Evolutionary conservation across 768 basidiomycete species (phyloP).

Genomic region (Naganishia vishniacii): DNA sequence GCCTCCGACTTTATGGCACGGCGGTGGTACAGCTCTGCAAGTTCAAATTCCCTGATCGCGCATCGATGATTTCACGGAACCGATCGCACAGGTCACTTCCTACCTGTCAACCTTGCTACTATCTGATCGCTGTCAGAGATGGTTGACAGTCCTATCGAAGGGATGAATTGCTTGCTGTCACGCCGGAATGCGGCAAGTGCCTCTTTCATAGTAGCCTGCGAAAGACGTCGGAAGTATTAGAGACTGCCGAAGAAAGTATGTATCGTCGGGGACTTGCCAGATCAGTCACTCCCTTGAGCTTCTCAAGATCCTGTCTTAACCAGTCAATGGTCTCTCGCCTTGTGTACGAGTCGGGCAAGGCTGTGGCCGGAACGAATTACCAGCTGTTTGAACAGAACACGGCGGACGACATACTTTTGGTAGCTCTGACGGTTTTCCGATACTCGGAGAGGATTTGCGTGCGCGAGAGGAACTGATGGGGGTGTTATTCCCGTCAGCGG

Average conservation of each 20-base stretch:
- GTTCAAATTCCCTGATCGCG: too few species aligned
- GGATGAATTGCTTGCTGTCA: conserved; percentile 39
- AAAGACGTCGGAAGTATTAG: background rate
- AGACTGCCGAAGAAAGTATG: background rate
- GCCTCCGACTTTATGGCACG: too few species aligned
- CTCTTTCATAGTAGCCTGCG: conserved; percentile 37
- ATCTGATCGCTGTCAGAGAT: background rate
- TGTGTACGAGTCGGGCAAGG: conserved; percentile 40
- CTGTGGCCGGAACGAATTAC: conserved; percentile 20
- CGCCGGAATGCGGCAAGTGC: conserved; percentile 38
- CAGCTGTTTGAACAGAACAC: background rate
- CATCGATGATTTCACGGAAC: too few species aligned
- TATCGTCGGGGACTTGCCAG: conserved; percentile 31
- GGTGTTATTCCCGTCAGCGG: too few species aligned
- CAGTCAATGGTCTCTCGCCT: conserved; percentile 47
- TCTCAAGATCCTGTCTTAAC: conserved; percentile 40
- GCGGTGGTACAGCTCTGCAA: too few species aligned
- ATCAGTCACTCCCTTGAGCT: conserved; percentile 35
- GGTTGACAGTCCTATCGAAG: conserved; percentile 37
- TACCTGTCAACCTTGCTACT: background rate
- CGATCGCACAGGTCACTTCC: too few species aligned
- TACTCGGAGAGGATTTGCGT: conserved; percentile 13
- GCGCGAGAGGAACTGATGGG: conserved; percentile 5
- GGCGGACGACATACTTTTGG: background rate
- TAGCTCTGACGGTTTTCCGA: conserved; percentile 6